Conservation (phyloP, 1,284 basidiomycete species). For the Athelia sp. region DNA sequence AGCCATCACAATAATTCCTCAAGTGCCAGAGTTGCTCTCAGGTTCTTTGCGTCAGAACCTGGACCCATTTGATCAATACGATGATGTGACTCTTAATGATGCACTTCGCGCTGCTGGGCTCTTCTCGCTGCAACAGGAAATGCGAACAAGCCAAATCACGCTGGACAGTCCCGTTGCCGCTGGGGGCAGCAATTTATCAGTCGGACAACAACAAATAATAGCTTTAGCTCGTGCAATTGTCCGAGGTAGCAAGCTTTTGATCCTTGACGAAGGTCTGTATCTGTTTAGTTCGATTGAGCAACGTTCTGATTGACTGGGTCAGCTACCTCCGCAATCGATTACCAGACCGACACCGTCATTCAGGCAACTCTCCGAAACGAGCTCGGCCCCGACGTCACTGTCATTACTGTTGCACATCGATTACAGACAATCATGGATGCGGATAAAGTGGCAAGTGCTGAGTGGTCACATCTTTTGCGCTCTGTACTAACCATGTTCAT, state of each 20-base stretch:
- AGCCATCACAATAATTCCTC: constrained; percentile 60
- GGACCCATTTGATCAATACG: constrained; percentile 70
- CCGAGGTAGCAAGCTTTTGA: constrained; percentile 51
- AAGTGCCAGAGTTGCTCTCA: constrained; percentile 61
- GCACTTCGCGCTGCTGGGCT: constrained; percentile 52
- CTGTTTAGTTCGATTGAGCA: not conserved
- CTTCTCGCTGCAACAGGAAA: constrained; percentile 44
- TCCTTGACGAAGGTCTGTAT: constrained; percentile 53
- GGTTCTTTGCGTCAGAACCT: constrained; percentile 55
- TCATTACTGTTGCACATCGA: constrained; percentile 66
- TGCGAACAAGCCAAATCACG: constrained; percentile 43
- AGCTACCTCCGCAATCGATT: constrained; percentile 58
- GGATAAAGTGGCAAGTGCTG: constrained; percentile 37
- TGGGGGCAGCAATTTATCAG: constrained; percentile 62
- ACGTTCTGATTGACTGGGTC: not conserved
- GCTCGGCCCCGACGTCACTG: constrained; percentile 47
- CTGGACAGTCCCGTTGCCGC: constrained; percentile 48
- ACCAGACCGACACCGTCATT: constrained; percentile 55
- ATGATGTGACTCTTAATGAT: constrained; percentile 57
- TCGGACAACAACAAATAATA: constrained; percentile 68
- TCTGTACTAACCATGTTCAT: too few relatives aligned
- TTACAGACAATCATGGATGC: constrained; percentile 69
- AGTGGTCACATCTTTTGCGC: too few relatives aligned
- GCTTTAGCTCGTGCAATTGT: constrained; percentile 57
- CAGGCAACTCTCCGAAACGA: constrained; percentile 52